These are phyloP conservation scores for Talaromyces atroroseus DNA, from an alignment of 2,329 filamentous ascomycete species.

Conservation along the genomic window DNA sequence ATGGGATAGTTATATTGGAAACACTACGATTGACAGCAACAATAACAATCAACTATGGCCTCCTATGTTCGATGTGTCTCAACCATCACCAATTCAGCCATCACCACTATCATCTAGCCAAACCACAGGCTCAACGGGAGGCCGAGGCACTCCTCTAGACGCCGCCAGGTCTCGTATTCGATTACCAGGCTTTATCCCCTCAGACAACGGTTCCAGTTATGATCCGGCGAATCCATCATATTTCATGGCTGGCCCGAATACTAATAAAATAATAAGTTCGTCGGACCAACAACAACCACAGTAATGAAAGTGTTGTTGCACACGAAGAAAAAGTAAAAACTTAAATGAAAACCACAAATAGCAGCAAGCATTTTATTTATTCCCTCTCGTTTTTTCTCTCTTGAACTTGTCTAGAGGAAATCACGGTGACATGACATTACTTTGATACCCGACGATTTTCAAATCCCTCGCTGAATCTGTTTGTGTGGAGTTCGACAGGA, in stretches of 20 bases:
- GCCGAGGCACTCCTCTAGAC: conserved; percentile 17
- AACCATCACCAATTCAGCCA: conserved; percentile 15
- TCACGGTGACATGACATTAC: not conserved
- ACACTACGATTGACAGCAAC: conserved; percentile 40
- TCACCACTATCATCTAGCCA: conserved; percentile 17
- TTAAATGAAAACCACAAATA: not conserved
- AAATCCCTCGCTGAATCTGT: not conserved
- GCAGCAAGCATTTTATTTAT: not conserved
- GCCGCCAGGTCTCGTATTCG: conserved; percentile 1
- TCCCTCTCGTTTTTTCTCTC: too few relatives aligned
- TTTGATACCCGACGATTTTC: not conserved
- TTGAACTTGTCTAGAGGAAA: not conserved
- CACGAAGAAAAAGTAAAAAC: not conserved
- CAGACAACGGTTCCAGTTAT: conserved; percentile 9
- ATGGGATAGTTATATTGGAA: conserved; percentile 65
- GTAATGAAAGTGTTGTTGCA: not conserved
- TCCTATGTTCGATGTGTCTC: conserved; percentile 28
- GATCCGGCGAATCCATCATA: conserved; percentile 8
- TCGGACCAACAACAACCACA: conserved; percentile 2
- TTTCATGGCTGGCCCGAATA: conserved; percentile 11
- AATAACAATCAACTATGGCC: conserved; percentile 33
- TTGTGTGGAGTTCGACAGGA: not conserved
- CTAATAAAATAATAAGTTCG: conserved; percentile 8
- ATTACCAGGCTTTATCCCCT: conserved; percentile 12
- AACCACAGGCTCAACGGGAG: conserved; percentile 15